Conservation (phyloP, 2,329 filamentous ascomycete genomes). For the Coniella lustricola region DNA sequence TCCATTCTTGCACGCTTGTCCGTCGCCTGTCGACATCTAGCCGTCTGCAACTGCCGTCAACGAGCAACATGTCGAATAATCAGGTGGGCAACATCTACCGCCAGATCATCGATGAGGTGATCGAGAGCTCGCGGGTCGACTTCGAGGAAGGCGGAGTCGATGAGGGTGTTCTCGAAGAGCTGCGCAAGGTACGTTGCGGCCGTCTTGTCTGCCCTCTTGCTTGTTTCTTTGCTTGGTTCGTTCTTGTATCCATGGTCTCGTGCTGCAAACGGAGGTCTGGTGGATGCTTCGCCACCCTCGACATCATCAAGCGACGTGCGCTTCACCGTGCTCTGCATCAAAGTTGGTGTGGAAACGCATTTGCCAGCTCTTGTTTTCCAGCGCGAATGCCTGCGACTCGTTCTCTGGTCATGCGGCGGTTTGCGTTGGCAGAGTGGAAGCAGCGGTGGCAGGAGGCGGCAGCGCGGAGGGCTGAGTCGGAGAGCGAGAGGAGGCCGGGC, state of each 20-base stretch:
- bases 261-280: neutral
- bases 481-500: slow-evolving; percentile 24
- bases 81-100: slow-evolving; percentile 72
- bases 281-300: neutral
- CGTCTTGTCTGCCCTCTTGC: neutral
- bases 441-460: slow-evolving; percentile 2
- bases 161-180: slow-evolving; percentile 74
- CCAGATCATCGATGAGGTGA: slow-evolving; percentile 73
- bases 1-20: neutral
- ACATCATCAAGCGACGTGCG: too few relatives aligned
- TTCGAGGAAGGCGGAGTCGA: slow-evolving; percentile 96
- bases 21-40: neutral
- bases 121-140: slow-evolving; percentile 85
- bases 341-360: neutral
- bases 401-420: too few relatives aligned
- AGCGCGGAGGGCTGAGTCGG: slow-evolving; percentile 28
- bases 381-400: neutral
- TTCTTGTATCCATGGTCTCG: neutral
- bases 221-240: neutral
- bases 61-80: slow-evolving; percentile 48
- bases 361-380: neutral
- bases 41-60: neutral
- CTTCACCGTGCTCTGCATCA: neutral
- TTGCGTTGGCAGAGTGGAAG: neutral
- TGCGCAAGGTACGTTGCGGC: slow-evolving; percentile 67